Evolutionary conservation across 176 grass and related monocot genomes (phyloP).

Genomic region (Luzula sylvatica): DNA sequence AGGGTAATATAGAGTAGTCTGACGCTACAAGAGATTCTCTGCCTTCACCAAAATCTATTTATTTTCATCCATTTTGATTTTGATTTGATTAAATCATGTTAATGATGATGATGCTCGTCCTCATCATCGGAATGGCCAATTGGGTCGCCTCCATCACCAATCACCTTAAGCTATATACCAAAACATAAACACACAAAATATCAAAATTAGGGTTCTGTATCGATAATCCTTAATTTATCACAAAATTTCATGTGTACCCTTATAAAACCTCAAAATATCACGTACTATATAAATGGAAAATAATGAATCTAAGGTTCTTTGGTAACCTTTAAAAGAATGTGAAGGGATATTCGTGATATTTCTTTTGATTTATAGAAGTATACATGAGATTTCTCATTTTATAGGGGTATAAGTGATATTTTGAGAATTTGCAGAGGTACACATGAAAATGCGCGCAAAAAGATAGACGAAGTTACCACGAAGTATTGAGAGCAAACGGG

Average conservation of each 20-base stretch:
- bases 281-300: no score
- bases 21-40: constrained; percentile 17
- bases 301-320: no score
- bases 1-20: constrained; percentile 1
- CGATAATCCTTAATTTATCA: no score
- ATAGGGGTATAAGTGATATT: no score
- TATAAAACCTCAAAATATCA: not conserved
- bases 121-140: constrained; percentile 58
- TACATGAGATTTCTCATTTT: no score
- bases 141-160: constrained; percentile 81
- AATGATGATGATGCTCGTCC: constrained; percentile 44
- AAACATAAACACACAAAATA: constrained; percentile 1
- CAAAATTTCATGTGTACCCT: no score
- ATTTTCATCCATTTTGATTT: constrained; percentile 18
- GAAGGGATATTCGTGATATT: not conserved
- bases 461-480: constrained; percentile 48
- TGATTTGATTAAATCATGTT: constrained; percentile 13
- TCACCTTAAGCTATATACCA: constrained; percentile 78
- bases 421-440: no score
- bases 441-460: not conserved
- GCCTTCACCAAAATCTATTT: constrained; percentile 5
- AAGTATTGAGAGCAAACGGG: constrained; percentile 94
- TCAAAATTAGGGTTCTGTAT: not conserved
- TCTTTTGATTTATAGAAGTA: not conserved
- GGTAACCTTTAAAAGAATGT: not conserved